Conservation (phyloP, 192 early-diverging fungal genomes). For the Entomortierella lignicola region DNA sequence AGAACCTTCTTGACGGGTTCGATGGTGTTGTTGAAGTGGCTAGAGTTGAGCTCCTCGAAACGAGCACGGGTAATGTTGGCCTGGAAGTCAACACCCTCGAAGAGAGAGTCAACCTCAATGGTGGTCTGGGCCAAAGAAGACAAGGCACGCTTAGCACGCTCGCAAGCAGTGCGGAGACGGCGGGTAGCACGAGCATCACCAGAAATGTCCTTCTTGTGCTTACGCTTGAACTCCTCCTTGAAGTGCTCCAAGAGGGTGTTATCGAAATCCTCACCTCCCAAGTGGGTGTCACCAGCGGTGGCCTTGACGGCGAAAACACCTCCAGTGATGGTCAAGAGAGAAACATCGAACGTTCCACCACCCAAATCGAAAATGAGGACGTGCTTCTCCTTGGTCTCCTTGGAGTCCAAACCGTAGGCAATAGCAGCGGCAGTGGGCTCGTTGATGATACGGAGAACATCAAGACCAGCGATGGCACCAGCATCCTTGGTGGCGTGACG, state of each 20-base stretch:
- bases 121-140: slow-evolving; percentile 91
- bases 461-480: slow-evolving; percentile 73
- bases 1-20: slow-evolving; percentile 93
- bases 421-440: slow-evolving; percentile 93
- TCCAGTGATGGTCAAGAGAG: slow-evolving; percentile 81
- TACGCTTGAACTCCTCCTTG: slow-evolving; percentile 92
- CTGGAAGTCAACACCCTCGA: slow-evolving; percentile 88
- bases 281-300: slow-evolving; percentile 88
- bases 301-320: slow-evolving; percentile 89
- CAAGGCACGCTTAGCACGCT: slow-evolving; percentile 96
- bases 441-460: slow-evolving; percentile 79
- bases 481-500: slow-evolving; percentile 95
- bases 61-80: slow-evolving; percentile 95
- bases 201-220: slow-evolving; percentile 83
- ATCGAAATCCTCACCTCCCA: slow-evolving; percentile 90
- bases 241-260: slow-evolving; percentile 94
- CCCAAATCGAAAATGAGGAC: slow-evolving; percentile 89
- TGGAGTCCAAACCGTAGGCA: slow-evolving; percentile 86
- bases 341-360: slow-evolving; percentile 92
- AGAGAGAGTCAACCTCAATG: slow-evolving; percentile 92
- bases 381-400: slow-evolving; percentile 81
- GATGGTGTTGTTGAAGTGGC: slow-evolving; percentile 91
- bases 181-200: slow-evolving; percentile 91
- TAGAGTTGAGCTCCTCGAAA: slow-evolving; percentile 95
- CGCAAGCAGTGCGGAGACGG: slow-evolving; percentile 93